phyloP scores from a whole-genome alignment of 2,329 filamentous ascomycete species.

The Passalora sequoiae region DNA sequence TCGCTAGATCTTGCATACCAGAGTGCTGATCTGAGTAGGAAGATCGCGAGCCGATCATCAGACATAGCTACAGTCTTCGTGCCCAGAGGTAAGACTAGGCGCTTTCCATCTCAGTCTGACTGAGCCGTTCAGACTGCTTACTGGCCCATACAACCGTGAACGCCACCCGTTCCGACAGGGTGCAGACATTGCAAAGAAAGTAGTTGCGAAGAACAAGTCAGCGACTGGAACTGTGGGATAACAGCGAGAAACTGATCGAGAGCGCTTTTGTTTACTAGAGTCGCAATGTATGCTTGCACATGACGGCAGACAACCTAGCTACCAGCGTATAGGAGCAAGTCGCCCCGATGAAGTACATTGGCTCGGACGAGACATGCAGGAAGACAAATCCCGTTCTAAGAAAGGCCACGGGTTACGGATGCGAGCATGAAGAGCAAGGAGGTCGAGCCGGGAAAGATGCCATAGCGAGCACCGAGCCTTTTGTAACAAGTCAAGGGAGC shows the following conservation, averaged over 20 bases:
- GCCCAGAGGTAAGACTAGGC: no score
- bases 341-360: constrained; percentile 5
- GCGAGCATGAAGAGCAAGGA: constrained; percentile 7
- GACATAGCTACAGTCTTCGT: no score
- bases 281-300: constrained; percentile 11
- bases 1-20: no score
- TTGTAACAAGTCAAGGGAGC: constrained; percentile 2
- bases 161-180: no score
- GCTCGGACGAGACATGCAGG: not conserved
- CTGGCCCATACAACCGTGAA: no score
- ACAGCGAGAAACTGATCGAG: constrained; percentile 6
- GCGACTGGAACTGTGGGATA: constrained; percentile 6
- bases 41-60: no score
- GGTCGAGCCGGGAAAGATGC: constrained; percentile 2
- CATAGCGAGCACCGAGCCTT: constrained; percentile 4
- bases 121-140: no score
- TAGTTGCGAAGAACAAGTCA: constrained; percentile 8
- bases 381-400: constrained; percentile 38
- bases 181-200: constrained; percentile 1
- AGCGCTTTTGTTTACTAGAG: constrained; percentile 1
- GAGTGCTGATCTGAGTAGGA: no score
- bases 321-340: constrained; percentile 8
- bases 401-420: constrained; percentile 34
- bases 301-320: constrained; percentile 7
- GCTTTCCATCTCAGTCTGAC: no score